A percentile compares a stretch with the other conserved stretches of the same genome.
Conservation (phyloP, 2,329 filamentous ascomycete species). For the Colletotrichum liriopes region DNA sequence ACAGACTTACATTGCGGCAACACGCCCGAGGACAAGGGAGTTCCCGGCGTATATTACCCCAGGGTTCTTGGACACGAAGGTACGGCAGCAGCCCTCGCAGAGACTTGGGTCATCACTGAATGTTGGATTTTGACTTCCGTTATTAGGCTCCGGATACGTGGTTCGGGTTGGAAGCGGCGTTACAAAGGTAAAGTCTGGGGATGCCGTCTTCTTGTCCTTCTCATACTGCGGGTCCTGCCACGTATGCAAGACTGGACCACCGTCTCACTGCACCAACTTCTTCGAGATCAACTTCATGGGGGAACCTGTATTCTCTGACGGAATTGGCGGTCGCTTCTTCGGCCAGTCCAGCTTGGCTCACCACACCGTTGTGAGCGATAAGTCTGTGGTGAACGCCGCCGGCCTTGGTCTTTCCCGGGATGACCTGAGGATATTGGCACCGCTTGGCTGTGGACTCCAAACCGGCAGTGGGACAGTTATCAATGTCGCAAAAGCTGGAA, state of each 20-base stretch:
- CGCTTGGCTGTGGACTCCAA: slow-evolving; percentile 56
- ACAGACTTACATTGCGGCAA: slow-evolving; percentile 66
- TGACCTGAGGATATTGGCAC: slow-evolving; percentile 51
- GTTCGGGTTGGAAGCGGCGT: slow-evolving; percentile 58
- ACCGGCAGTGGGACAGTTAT: slow-evolving; percentile 55
- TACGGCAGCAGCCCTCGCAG: slow-evolving; percentile 33
- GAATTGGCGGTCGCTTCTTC: slow-evolving; percentile 50
- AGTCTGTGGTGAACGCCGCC: slow-evolving; percentile 48
- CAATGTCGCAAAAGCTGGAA: slow-evolving; percentile 50
- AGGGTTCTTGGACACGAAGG: slow-evolving; percentile 69
- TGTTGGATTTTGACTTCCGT: not conserved
- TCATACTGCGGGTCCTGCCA: slow-evolving; percentile 58
- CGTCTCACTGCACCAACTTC: slow-evolving; percentile 65
- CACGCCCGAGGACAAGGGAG: slow-evolving; percentile 37
- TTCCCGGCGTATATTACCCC: slow-evolving; percentile 45
- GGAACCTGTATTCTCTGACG: slow-evolving; percentile 28
- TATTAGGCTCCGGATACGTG: slow-evolving; percentile 62
- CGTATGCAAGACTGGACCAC: slow-evolving; percentile 61
- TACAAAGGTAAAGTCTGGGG: slow-evolving; percentile 64
- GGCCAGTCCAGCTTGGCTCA: slow-evolving; percentile 54
- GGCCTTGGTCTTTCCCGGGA: slow-evolving; percentile 25
- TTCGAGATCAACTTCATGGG: slow-evolving; percentile 63
- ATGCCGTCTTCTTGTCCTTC: slow-evolving; percentile 67
- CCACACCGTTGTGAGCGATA: slow-evolving; percentile 49
- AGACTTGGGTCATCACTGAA: too few species aligned